Evolutionary conservation across 2,329 filamentous ascomycete genomes (phyloP).

Genomic region (Colletotrichum eleusines): DNA sequence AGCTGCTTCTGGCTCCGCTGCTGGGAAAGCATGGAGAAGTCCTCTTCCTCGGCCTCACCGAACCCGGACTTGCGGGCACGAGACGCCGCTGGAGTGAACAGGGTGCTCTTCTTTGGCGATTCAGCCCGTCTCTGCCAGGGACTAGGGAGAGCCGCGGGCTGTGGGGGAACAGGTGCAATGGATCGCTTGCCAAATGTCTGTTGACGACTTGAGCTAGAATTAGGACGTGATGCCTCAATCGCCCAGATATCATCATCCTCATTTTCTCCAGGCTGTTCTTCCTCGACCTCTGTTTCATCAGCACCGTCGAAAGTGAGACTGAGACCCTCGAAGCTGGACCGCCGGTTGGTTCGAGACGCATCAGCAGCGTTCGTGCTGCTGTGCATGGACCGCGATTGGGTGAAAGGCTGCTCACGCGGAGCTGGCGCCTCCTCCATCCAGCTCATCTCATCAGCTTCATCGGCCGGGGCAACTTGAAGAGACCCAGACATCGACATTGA

Average conservation of each 20-base stretch:
- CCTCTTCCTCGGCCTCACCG: constrained; percentile 50
- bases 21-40: constrained; percentile 60
- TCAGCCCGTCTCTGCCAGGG: constrained; percentile 53
- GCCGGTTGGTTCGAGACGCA: constrained; percentile 24
- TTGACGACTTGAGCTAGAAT: constrained; percentile 43
- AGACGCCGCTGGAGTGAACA: constrained; percentile 28
- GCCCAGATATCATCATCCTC: constrained; percentile 68
- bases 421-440: constrained; percentile 52
- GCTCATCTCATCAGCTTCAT: constrained; percentile 56
- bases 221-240: constrained; percentile 63
- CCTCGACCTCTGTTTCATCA: constrained; percentile 31
- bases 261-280: constrained; percentile 33
- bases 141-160: constrained; percentile 50
- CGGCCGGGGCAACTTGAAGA: constrained; percentile 27
- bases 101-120: constrained; percentile 44
- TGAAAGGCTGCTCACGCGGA: constrained; percentile 38
- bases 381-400: constrained; percentile 17
- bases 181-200: constrained; percentile 49
- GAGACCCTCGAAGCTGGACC: constrained; percentile 18
- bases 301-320: constrained; percentile 20
- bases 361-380: constrained; percentile 33
- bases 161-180: constrained; percentile 38
- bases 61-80: not conserved
- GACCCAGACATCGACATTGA: constrained; percentile 30
- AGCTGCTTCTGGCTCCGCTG: constrained; percentile 40